Percentiles rank a stretch among this genome's conserved stretches.
These are phyloP conservation scores for Tribonema minus DNA, from an alignment of 108 stramenopile species.

Conservation along the genomic window DNA sequence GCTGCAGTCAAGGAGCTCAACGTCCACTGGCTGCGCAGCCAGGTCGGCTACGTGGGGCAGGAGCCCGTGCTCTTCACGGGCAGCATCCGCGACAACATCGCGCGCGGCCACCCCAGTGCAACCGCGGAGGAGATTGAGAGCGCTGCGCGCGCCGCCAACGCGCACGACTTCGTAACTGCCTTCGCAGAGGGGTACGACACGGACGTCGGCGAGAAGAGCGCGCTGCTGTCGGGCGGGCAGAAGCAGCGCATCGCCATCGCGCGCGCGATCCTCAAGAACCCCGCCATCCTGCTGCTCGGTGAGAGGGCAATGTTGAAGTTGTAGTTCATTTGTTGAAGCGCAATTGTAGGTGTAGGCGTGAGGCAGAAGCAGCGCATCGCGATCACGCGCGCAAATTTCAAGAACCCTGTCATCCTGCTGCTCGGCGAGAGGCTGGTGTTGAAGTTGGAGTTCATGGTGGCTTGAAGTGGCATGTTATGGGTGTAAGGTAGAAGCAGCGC, in stretches of 20 bases:
- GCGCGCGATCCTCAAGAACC: slow-evolving; percentile 70
- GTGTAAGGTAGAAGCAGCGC: no score
- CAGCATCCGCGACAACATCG: slow-evolving; percentile 50
- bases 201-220: slow-evolving; percentile 54
- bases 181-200: slow-evolving; percentile 55
- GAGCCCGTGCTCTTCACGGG: slow-evolving; percentile 78
- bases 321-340: no score
- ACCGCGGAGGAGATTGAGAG: slow-evolving; percentile 52
- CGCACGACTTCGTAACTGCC: slow-evolving; percentile 28
- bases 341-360: no score
- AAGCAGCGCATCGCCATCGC: slow-evolving; percentile 53
- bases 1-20: no score
- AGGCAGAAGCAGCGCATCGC: no score
- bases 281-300: slow-evolving; percentile 9
- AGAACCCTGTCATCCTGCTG: no score
- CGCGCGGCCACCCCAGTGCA: slow-evolving; percentile 12
- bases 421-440: no score
- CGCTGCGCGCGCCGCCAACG: slow-evolving; percentile 15
- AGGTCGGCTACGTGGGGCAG: slow-evolving; percentile 80
- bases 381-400: no score
- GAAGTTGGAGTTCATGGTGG: no score
- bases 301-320: no score
- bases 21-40: slow-evolving; percentile 60
- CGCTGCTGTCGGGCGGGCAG: slow-evolving; percentile 58
- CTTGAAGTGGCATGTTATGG: no score